Conservation (phyloP, 78 protist species). For the Speleostelium caveatum region DNA sequence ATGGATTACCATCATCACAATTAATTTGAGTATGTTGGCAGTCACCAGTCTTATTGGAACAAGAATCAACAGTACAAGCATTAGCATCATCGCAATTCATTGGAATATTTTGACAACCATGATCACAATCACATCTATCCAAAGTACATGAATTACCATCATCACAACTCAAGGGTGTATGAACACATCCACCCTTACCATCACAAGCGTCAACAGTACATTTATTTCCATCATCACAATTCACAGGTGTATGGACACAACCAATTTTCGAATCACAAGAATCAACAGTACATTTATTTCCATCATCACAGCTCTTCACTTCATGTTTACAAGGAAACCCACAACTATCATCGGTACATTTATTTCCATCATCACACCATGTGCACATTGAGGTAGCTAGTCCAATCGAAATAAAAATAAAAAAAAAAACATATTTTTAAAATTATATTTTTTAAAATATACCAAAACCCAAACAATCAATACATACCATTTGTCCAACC, state of each 20-base stretch:
- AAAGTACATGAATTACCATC: no score
- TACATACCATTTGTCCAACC: no score
- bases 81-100: slow-evolving; percentile 13
- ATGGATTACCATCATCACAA: no score
- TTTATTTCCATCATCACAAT: no score
- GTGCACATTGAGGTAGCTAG: no score
- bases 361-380: slow-evolving; percentile 26
- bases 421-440: no score
- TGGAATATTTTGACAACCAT: slow-evolving; percentile 24
- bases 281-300: no score
- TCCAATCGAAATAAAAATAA: no score
- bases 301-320: not conserved
- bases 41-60: slow-evolving; percentile 13
- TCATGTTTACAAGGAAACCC: not conserved
- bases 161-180: not conserved
- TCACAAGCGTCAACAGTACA: no score
- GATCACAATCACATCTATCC: not conserved
- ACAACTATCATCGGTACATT: slow-evolving; percentile 28
- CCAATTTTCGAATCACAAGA: not conserved
- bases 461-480: no score
- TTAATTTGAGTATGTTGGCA: slow-evolving; percentile 32
- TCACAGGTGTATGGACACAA: not conserved
- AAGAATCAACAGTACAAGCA: slow-evolving; percentile 28
- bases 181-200: slow-evolving; percentile 9
- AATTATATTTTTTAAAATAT: no score